These are phyloP conservation scores for Sugiyamaella boreocaroliniensis DNA, from an alignment of 805 yeast genomes.

Conservation along the genomic window DNA sequence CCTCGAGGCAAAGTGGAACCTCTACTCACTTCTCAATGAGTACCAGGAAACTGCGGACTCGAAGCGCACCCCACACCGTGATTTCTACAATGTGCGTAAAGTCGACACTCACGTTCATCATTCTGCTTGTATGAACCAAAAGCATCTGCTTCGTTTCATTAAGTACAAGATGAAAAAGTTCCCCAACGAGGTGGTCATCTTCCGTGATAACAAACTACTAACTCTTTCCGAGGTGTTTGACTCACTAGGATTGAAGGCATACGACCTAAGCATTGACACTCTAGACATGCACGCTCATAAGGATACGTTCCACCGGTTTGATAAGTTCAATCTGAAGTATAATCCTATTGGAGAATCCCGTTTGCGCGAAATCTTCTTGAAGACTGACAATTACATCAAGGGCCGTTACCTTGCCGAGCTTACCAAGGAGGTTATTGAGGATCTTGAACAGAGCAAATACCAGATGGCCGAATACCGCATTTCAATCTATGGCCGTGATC, in stretches of 20 bases:
- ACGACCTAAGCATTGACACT: slow-evolving; percentile 92
- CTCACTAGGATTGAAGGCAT: slow-evolving; percentile 84
- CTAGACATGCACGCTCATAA: slow-evolving; percentile 99
- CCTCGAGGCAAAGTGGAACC: slow-evolving; percentile 93
- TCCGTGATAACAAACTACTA: slow-evolving; percentile 83
- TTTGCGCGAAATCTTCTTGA: slow-evolving; percentile 88
- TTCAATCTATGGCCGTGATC: slow-evolving; percentile 84
- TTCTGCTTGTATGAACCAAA: slow-evolving; percentile 98
- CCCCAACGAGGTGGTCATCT: slow-evolving; percentile 85
- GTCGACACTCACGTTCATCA: slow-evolving; percentile 99
- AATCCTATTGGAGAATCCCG: slow-evolving; percentile 98
- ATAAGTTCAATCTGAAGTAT: slow-evolving; percentile 92
- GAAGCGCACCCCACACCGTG: slow-evolving; percentile 92
- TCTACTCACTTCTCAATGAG: slow-evolving; percentile 81
- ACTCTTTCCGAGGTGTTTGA: slow-evolving; percentile 86
- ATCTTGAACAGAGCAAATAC: slow-evolving; percentile 88
- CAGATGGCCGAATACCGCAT: slow-evolving; percentile 97
- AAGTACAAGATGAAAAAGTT: slow-evolving; percentile 85
- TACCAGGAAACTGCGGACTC: slow-evolving; percentile 88
- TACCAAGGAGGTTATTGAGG: slow-evolving; percentile 89
- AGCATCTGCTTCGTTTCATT: slow-evolving; percentile 88
- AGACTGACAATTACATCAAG: slow-evolving; percentile 86
- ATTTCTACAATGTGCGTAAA: slow-evolving; percentile 91
- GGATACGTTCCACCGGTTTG: slow-evolving; percentile 96
- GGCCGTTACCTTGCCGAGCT: slow-evolving; percentile 90